Conservation (phyloP, 768 basidiomycete species). For the Lactarius vividus region DNA sequence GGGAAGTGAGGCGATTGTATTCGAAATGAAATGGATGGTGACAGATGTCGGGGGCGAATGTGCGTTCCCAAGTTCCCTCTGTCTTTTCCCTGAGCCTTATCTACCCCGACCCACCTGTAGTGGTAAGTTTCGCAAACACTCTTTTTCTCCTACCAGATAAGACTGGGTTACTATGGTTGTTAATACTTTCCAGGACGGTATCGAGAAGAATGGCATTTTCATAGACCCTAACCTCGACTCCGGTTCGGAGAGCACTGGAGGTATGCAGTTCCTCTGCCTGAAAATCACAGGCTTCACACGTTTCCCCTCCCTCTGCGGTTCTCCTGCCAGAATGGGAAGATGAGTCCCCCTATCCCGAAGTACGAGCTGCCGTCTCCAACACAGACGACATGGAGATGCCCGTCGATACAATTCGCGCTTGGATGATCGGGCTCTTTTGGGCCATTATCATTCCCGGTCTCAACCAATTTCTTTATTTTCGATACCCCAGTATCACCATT, state of each 20-base stretch:
- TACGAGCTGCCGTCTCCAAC: conserved; percentile 70
- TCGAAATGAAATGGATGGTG: conserved; percentile 27
- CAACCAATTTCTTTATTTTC: conserved; percentile 73
- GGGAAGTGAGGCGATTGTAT: background rate
- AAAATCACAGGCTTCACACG: background rate
- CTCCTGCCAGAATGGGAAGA: conserved; percentile 42
- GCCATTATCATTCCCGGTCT: conserved; percentile 61
- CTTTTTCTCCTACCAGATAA: background rate
- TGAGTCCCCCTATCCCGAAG: conserved; percentile 85
- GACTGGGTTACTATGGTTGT: background rate
- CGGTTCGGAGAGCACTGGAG: conserved; percentile 18
- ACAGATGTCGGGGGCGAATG: conserved; percentile 17
- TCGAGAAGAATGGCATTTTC: conserved; percentile 25
- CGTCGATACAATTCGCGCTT: conserved; percentile 61
- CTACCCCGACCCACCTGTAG: conserved; percentile 11
- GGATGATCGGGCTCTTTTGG: conserved; percentile 70
- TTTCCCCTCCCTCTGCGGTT: background rate
- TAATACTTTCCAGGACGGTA: conserved; percentile 13
- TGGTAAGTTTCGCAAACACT: conserved; percentile 15
- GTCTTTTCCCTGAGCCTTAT: background rate
- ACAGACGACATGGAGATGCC: conserved; percentile 67
- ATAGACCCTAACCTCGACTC: conserved; percentile 27
- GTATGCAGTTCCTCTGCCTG: conserved; percentile 9
- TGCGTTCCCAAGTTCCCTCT: background rate
- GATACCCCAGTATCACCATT: conserved; percentile 26